Evolutionary conservation across 2,329 filamentous ascomycete genomes (phyloP).

Genomic region (Diaporthe australafricana): DNA sequence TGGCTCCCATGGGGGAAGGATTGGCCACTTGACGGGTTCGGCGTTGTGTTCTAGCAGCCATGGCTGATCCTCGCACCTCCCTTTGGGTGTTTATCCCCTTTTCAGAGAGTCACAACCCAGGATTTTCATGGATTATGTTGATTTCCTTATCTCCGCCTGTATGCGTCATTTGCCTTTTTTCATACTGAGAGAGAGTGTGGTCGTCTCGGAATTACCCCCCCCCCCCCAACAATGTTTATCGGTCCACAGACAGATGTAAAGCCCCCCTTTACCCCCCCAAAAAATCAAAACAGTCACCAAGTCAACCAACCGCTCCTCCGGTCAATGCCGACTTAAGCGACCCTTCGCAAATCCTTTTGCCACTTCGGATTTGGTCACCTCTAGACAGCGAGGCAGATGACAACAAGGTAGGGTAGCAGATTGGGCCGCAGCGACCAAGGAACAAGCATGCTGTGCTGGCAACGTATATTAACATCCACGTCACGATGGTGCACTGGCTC

Average conservation of each 20-base stretch:
- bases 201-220: slow-evolving; percentile 37
- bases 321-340: slow-evolving; percentile 21
- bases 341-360: background rate
- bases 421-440: background rate
- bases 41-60: slow-evolving; percentile 31
- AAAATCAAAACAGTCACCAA: slow-evolving; percentile 39
- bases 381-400: slow-evolving; percentile 3
- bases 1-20: slow-evolving; percentile 42
- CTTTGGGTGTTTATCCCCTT: slow-evolving; percentile 18
- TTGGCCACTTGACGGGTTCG: slow-evolving; percentile 21
- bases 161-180: slow-evolving; percentile 38
- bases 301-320: slow-evolving; percentile 6
- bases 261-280: slow-evolving; percentile 32
- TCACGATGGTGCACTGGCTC: background rate
- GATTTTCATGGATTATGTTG: slow-evolving; percentile 38
- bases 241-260: slow-evolving; percentile 38
- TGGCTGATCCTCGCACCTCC: slow-evolving; percentile 28
- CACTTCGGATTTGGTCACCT: background rate
- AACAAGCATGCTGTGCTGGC: background rate
- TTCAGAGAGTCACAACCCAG: slow-evolving; percentile 35
- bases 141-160: slow-evolving; percentile 39
- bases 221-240: slow-evolving; percentile 40
- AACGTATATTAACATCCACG: background rate
- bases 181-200: slow-evolving; percentile 36
- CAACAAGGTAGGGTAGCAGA: background rate